Conservation (phyloP, 2,329 filamentous ascomycete genomes). For the Pseudohalonectria lignicola region DNA sequence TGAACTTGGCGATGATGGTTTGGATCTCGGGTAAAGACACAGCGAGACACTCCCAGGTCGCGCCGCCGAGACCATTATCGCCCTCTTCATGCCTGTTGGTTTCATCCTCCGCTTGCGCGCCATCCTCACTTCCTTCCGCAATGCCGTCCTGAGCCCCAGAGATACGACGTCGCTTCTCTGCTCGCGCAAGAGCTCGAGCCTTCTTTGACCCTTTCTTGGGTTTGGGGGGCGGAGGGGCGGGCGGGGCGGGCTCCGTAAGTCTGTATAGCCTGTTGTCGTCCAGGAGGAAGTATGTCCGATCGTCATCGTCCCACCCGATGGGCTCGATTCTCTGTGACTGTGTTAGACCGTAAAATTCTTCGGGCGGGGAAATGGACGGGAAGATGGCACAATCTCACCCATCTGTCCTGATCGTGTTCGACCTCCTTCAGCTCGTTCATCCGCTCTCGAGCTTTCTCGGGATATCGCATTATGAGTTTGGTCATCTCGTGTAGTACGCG, state of each 20-base stretch:
- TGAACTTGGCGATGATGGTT: constrained; percentile 57
- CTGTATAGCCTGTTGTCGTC: constrained; percentile 93
- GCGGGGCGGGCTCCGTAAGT: constrained; percentile 61
- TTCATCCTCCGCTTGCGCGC: constrained; percentile 2
- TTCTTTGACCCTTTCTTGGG: constrained; percentile 55
- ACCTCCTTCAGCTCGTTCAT: constrained; percentile 73
- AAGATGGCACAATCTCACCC: constrained; percentile 67
- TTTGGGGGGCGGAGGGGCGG: constrained; percentile 44
- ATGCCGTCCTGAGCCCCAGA: constrained; percentile 28
- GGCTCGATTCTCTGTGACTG: constrained; percentile 57
- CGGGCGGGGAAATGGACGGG: too few species aligned
- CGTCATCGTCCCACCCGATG: constrained; percentile 79
- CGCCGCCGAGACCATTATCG: constrained; percentile 60
- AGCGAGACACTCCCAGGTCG: constrained; percentile 86
- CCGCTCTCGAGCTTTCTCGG: constrained; percentile 75
- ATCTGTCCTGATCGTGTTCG: constrained; percentile 77
- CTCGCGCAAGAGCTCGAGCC: constrained; percentile 49
- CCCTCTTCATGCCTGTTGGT: constrained; percentile 6
- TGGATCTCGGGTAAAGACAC: constrained; percentile 71
- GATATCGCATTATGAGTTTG: constrained; percentile 77
- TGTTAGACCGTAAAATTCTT: constrained; percentile 14
- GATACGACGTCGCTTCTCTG: constrained; percentile 61
- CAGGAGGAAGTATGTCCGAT: constrained; percentile 79
- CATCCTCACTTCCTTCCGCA: constrained; percentile 25
- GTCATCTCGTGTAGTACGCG: constrained; percentile 79